These are phyloP conservation scores for Ganoderma lucidum DNA, from an alignment of 1,284 basidiomycete species.

Conservation along the genomic window DNA sequence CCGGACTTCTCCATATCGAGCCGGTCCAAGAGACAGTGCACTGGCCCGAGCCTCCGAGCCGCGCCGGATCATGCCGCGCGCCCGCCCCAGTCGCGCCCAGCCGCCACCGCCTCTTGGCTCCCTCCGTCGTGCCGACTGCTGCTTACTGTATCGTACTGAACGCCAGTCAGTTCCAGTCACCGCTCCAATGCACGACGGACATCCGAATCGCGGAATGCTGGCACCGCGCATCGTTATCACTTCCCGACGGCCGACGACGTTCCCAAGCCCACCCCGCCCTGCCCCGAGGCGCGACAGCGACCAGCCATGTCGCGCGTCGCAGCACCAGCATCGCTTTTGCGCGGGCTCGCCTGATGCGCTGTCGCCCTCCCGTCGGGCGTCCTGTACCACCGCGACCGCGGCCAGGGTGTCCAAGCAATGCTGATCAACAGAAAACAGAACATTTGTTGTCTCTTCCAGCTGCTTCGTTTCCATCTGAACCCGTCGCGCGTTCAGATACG, in stretches of 20 bases:
- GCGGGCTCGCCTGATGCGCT: constrained; percentile 18
- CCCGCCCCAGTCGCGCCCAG: constrained; percentile 7
- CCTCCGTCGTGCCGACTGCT: background rate
- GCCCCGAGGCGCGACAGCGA: constrained; percentile 1
- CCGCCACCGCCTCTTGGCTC: constrained; percentile 6
- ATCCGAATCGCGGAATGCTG: background rate
- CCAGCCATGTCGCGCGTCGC: constrained; percentile 10
- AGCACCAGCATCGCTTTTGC: constrained; percentile 13
- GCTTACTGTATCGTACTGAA: constrained; percentile 10
- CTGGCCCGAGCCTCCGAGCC: constrained; percentile 8
- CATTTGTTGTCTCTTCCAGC: background rate
- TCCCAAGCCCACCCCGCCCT: constrained; percentile 3
- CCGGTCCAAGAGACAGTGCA: constrained; percentile 11
- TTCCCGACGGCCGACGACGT: background rate
- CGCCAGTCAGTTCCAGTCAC: constrained; percentile 17
- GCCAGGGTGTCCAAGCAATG: constrained; percentile 8
- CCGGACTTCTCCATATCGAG: constrained; percentile 16
- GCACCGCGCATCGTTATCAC: background rate
- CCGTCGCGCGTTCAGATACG: background rate
- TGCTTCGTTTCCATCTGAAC: background rate
- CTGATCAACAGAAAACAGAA: constrained; percentile 11
- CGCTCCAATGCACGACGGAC: background rate
- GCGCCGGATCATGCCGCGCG: constrained; percentile 13
- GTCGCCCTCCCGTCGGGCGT: constrained; percentile 12
- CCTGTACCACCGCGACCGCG: constrained; percentile 14